Evolutionary conservation across 805 yeast species (phyloP), one percentile per base, ranked within the genome.

Genomic region (Candida easanensis): DNA sequence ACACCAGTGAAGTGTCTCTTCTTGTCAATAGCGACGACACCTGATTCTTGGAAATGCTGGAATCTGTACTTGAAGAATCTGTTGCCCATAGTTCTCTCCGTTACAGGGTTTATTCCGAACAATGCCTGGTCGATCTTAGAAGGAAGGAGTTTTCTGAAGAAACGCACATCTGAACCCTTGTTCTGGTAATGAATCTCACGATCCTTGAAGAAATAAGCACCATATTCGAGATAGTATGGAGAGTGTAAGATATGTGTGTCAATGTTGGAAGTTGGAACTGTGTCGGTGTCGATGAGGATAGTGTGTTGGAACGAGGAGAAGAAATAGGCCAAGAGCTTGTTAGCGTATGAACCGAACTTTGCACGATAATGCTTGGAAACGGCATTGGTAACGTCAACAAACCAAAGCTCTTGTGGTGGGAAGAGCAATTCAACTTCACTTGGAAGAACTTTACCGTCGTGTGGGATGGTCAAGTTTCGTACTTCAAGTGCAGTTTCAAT

Each of bases 221-320:
- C 61, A 0, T 65, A 53, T 4, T 61, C 53, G 21, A 52, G 47
- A 51, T 69, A 74, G 19, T 59, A 54, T 46, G 49, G 39, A 47
- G 54, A 32, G 49, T 55, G 49, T 60, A 71, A 65, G 25, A 67
- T 58, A 13, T 53, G 58, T 2, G 61, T 56, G 2, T 69, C 65
- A 1, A 65, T 46, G 42, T 75, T 72, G 1, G 68, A 58, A 31
- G 73, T 56, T 1, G 74, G 62, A 2, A 76, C 74, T 0, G 74
- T 62, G 54, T 78, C 83, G 3, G 79, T 72, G 55, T 79, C 84
- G 22, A 79, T 42, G 22, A 79, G 61, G 9, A 78, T 58, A 28
- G 70, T 63, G 49, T 77, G 76, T 40, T 70, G 66, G 50, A 78
- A 79, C 13, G 77, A 64, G 47, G 64, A 70, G 61, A 75, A 76